A percentile compares a stretch with the other conserved stretches of the same genome.
phyloP scores from a whole-genome alignment of 2,329 filamentous ascomycete genomes.

The Sporothrix euskadiensis region DNA sequence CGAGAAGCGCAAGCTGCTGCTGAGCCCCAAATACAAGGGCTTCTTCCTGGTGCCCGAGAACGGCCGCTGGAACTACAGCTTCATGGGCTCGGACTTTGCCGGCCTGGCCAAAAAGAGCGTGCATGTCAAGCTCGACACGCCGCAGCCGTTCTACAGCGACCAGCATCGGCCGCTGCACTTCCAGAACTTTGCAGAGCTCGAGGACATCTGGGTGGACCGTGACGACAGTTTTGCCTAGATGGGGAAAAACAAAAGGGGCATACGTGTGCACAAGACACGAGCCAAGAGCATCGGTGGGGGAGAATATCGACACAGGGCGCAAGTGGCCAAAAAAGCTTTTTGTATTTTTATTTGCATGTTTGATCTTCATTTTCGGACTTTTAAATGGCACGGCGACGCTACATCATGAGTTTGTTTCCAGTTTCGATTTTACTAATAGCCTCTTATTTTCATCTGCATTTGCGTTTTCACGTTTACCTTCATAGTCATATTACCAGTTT shows the following conservation, averaged over 20 bases:
- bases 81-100: constrained; percentile 88
- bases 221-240: constrained; percentile 83
- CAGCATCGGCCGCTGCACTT: constrained; percentile 93
- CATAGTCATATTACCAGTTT: background rate
- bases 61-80: constrained; percentile 94
- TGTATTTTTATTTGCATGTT: constrained; percentile 9
- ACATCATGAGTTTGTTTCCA: constrained; percentile 8
- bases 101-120: constrained; percentile 87
- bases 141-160: constrained; percentile 85
- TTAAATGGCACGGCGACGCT: constrained; percentile 2
- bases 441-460: background rate
- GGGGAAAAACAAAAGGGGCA: background rate
- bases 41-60: constrained; percentile 95
- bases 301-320: background rate
- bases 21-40: constrained; percentile 90
- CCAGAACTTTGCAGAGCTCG: constrained; percentile 93
- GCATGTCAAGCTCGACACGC: constrained; percentile 91
- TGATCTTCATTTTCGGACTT: constrained; percentile 18
- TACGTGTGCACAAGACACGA: background rate
- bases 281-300: background rate
- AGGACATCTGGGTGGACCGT: constrained; percentile 94
- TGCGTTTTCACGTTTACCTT: background rate
- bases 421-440: constrained; percentile 9
- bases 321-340: background rate
- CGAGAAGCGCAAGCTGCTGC: constrained; percentile 88